Evolutionary conservation across 345 rosid species (phyloP).

Genomic region (Eucalyptus polyanthemos): DNA sequence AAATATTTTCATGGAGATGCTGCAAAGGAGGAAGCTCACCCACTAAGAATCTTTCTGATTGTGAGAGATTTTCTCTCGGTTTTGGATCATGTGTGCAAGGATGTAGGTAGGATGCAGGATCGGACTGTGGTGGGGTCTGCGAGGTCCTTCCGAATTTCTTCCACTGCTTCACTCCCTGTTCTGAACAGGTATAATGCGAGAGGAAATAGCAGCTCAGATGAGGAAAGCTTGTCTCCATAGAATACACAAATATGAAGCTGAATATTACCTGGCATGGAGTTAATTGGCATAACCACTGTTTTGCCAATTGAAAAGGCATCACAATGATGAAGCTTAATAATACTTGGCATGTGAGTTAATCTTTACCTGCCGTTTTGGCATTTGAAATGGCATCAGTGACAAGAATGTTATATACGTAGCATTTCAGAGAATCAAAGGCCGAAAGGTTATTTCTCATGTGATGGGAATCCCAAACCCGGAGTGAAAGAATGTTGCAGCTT

Average conservation of each 20-base stretch:
- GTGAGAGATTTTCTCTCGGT: constrained; percentile 76
- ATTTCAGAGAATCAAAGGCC: background rate
- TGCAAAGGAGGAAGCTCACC: constrained; percentile 92
- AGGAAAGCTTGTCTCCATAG: constrained; percentile 76
- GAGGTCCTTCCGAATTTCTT: constrained; percentile 75
- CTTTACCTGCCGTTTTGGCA: background rate
- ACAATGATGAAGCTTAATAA: background rate
- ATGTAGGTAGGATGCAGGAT: constrained; percentile 83
- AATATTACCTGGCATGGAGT: background rate
- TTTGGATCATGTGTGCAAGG: constrained; percentile 91
- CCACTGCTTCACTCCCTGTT: constrained; percentile 73
- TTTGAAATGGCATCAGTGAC: background rate
- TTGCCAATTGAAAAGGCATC: background rate
- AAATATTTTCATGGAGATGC: constrained; percentile 84
- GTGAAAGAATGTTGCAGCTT: background rate
- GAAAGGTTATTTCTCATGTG: background rate
- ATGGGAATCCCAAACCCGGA: background rate
- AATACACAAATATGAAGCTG: background rate
- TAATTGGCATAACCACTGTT: background rate
- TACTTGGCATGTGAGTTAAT: background rate
- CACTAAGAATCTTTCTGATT: constrained; percentile 76
- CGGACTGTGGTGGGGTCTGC: constrained; percentile 67
- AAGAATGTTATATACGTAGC: background rate
- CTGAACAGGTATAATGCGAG: constrained; percentile 55
- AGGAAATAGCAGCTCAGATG: constrained; percentile 68